Base-by-base conservation (phyloP, 2,329 filamentous ascomycete genomes). In the Aaosphaeria arxii region DNA sequence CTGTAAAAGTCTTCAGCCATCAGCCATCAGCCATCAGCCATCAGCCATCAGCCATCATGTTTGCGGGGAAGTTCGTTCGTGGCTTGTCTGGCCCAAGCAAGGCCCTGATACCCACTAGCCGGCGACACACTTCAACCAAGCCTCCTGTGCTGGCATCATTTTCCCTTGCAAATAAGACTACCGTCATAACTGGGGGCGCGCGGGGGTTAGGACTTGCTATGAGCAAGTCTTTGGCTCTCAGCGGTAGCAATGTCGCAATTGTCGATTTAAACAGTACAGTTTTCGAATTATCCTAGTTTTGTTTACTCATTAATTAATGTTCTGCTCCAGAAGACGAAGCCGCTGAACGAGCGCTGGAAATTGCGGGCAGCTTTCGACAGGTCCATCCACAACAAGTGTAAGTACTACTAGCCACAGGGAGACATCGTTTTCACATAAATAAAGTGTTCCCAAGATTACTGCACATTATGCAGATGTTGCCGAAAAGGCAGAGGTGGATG, bases 121-220 rank as follows among this genome's bases (percentile, higher is more conserved):
- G 17, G 17, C 17, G 17, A 3, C 17, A 24, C 17, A 24, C 17
- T 24, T 24, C 17, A 24, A 24, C 17, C 17, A 24, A 24, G 17
- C 17, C 17, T 24, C 17, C 17, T 24, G 17, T 24, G 17, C 76
- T 89, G 71, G 77, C 83, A 70, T 85, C 80, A 70, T 86, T 88
- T 78, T 82, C 78, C 44, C 77, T 89, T 52, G 81, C 79, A 67
- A 84, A 77, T 64, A 88, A 88, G 77, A 81, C 85, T 48, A 84
- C 88, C 56, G 77, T 89, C 55, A 71, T 90, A 59, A 89, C 87
- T 65, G 87, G 87, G 62, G 88, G 85, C 68, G 88, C 86, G 51
- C 85, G 87, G 59, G 87, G 87, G 63, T 77, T 91, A 5, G 87
- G 87, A 43, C 88, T 88, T 77, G 79, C 86, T 74, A 91, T 91